Evolutionary conservation across 1,284 basidiomycete genomes (phyloP).

Genomic region (Apiotrichum brassicae): DNA sequence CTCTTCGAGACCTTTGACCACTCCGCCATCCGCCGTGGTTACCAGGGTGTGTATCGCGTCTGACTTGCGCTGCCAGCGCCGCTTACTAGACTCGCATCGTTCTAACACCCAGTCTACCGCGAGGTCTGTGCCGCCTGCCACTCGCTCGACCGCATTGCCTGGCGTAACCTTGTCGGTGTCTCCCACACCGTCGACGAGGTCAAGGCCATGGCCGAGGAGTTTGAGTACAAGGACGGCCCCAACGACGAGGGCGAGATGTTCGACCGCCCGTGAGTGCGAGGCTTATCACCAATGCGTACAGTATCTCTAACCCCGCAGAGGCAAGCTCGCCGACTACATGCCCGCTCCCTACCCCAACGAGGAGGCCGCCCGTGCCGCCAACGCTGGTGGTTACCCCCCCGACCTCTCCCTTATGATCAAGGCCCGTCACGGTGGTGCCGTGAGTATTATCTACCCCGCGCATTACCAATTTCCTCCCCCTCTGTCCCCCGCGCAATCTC

Average conservation of each 20-base stretch:
- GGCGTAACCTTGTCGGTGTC: slow-evolving; percentile 98
- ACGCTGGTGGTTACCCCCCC: slow-evolving; percentile 83
- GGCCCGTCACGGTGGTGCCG: slow-evolving; percentile 93
- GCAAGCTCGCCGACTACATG: slow-evolving; percentile 78
- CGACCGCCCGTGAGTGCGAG: slow-evolving; percentile 81
- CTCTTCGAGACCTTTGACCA: slow-evolving; percentile 90
- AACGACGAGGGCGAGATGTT: slow-evolving; percentile 97
- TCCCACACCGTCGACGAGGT: slow-evolving; percentile 92
- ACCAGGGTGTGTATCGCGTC: slow-evolving; percentile 62
- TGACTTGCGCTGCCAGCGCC: no score
- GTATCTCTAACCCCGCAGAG: slow-evolving; percentile 20
- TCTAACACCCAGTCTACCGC: slow-evolving; percentile 66
- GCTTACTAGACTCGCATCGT: no score
- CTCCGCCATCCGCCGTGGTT: slow-evolving; percentile 87
- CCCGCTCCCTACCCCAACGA: slow-evolving; percentile 95
- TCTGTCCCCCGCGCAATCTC: not conserved
- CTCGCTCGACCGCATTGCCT: slow-evolving; percentile 97
- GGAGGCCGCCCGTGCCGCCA: slow-evolving; percentile 90
- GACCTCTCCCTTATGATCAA: slow-evolving; percentile 97
- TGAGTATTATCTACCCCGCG: no score
- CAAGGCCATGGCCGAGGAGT: slow-evolving; percentile 88
- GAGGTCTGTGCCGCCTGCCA: slow-evolving; percentile 99
- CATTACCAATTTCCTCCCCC: not conserved
- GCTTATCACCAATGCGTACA: not conserved
- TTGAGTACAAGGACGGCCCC: slow-evolving; percentile 96